Conservation (phyloP, 1,284 basidiomycete genomes). For the Ganoderma multipileum region DNA sequence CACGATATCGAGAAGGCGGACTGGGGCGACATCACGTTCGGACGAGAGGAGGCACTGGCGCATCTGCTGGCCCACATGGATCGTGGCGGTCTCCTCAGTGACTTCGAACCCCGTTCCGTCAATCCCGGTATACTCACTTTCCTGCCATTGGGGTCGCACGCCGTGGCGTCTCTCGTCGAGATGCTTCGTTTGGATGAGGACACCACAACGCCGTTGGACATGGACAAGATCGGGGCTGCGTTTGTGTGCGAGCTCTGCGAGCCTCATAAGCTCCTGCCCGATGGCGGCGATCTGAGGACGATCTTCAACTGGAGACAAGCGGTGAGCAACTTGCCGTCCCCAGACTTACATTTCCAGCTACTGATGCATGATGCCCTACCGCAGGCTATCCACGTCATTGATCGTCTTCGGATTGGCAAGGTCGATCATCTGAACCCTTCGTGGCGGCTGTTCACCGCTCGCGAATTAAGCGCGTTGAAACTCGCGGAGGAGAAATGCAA, state of each 20-base stretch:
- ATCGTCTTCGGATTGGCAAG: background rate
- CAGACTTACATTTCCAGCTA: background rate
- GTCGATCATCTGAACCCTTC: background rate
- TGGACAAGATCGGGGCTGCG: background rate
- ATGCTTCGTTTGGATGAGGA: background rate
- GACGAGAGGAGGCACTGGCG: background rate
- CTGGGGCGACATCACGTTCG: conserved; percentile 1
- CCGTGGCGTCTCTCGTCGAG: background rate
- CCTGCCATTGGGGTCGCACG: background rate
- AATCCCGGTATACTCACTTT: background rate
- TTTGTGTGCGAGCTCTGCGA: background rate
- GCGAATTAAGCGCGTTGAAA: background rate
- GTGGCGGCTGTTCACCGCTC: background rate
- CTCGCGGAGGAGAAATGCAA: background rate
- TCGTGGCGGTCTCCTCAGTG: background rate
- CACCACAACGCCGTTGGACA: background rate
- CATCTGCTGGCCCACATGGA: background rate
- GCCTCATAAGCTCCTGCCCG: background rate
- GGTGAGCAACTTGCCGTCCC: background rate
- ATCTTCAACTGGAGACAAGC: conserved; percentile 1
- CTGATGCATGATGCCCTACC: background rate
- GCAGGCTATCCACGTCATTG: background rate
- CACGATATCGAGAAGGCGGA: background rate
- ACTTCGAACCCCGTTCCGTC: background rate
- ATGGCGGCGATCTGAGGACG: background rate